phyloP scores from a whole-genome alignment of 2,329 filamentous ascomycete genomes.

The Cordyceps farinosa region DNA sequence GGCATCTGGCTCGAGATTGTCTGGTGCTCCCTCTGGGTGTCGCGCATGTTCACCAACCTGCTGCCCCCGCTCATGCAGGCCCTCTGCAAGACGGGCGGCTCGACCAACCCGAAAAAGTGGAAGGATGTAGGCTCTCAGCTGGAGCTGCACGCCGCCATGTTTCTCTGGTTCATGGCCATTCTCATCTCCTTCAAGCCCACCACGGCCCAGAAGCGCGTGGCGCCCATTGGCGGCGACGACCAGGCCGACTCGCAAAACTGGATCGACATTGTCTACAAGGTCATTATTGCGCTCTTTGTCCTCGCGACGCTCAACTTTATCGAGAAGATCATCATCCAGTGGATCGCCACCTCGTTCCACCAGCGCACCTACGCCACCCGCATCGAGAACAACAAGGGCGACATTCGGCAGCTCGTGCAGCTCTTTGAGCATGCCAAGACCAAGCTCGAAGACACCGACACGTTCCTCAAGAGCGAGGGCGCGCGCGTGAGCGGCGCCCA shows the following conservation, averaged over 20 bases:
- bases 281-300: conserved; percentile 82
- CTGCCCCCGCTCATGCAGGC: conserved; percentile 46
- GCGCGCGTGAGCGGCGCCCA: conserved; percentile 55
- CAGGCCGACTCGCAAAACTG: conserved; percentile 55
- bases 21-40: conserved; percentile 87
- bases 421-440: conserved; percentile 72
- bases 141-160: conserved; percentile 79
- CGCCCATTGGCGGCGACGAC: conserved; percentile 25
- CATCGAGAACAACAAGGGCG: conserved; percentile 89
- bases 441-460: conserved; percentile 54
- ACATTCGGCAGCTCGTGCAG: conserved; percentile 60
- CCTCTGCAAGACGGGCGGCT: conserved; percentile 68
- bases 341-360: conserved; percentile 93
- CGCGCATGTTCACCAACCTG: conserved; percentile 50
- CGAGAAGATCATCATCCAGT: conserved; percentile 91
- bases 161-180: conserved; percentile 88
- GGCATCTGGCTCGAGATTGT: conserved; percentile 92
- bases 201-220: conserved; percentile 57
- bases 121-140: conserved; percentile 80
- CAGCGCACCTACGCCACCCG: conserved; percentile 83
- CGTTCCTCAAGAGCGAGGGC: conserved; percentile 44
- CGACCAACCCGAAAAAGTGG: conserved; percentile 91
- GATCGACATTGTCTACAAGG: conserved; percentile 78
- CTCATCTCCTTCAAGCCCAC: conserved; percentile 83
- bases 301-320: conserved; percentile 74